A percentile compares a stretch with the other conserved stretches of the same genome.
phyloP scores from a whole-genome alignment of 75 land plant species.

The Larix kaempferi region DNA sequence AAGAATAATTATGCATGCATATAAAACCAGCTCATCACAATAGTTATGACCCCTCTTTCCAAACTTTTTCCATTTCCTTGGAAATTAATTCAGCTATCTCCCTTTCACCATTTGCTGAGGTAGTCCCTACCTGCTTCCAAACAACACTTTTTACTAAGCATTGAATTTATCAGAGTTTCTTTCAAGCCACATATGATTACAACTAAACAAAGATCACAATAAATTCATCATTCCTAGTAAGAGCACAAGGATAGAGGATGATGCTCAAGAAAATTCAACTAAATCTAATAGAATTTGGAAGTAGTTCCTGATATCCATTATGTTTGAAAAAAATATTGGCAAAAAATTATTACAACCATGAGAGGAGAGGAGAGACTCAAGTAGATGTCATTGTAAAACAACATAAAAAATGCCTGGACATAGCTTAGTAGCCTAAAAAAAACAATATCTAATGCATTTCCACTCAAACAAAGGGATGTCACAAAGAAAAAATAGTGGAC shows the following conservation, averaged over 20 bases:
- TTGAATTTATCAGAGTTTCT: background rate
- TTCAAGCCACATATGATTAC: background rate
- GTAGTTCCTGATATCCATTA: background rate
- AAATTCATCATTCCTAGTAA: background rate
- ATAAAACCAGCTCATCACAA: constrained; percentile 41
- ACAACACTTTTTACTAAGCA: constrained; percentile 4
- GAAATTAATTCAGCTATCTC: constrained; percentile 91
- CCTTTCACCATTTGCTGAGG: constrained; percentile 70
- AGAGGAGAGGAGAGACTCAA: background rate
- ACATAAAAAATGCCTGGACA: background rate
- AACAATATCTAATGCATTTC: background rate
- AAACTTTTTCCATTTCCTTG: constrained; percentile 88
- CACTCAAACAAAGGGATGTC: background rate
- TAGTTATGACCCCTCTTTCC: constrained; percentile 95
- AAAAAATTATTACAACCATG: background rate
- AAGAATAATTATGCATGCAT: background rate
- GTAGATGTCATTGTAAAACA: background rate
- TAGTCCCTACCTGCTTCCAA: constrained; percentile 55
- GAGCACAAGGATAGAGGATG: no score
- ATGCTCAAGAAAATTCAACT: background rate
- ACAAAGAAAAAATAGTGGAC: background rate
- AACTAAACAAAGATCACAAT: background rate
- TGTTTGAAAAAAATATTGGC: background rate
- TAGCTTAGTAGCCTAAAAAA: background rate
- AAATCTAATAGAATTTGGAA: background rate